Conservation (phyloP, 495 filamentous ascomycete genomes). For the Corynascus novoguineensis region DNA sequence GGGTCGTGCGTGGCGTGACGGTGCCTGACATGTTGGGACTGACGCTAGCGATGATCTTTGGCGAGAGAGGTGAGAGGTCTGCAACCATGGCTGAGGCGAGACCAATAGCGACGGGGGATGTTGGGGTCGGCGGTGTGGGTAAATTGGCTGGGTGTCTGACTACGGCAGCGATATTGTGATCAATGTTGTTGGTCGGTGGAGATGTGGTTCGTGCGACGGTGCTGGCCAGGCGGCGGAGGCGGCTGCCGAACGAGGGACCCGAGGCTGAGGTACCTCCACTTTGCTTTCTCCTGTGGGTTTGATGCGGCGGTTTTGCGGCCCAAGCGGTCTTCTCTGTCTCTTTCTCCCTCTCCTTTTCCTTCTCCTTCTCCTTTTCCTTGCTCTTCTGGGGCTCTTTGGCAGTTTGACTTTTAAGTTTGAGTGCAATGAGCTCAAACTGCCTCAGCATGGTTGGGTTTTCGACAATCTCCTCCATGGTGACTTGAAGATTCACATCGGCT, state of each 20-base stretch:
- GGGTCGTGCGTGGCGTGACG: slow-evolving; percentile 13
- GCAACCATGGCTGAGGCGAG: slow-evolving; percentile 25
- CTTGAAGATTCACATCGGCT: slow-evolving; percentile 20
- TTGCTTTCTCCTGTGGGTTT: slow-evolving; percentile 23
- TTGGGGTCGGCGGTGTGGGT: slow-evolving; percentile 8
- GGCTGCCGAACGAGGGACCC: slow-evolving; percentile 22
- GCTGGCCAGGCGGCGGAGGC: slow-evolving; percentile 30
- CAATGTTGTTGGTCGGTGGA: slow-evolving; percentile 6
- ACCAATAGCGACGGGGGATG: slow-evolving; percentile 21
- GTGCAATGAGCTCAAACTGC: slow-evolving; percentile 44
- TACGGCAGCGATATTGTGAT: not conserved
- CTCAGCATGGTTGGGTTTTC: slow-evolving; percentile 44
- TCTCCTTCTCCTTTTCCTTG: slow-evolving; percentile 18
- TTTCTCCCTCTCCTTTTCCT: slow-evolving; percentile 17
- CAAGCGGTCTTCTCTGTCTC: not conserved
- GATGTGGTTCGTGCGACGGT: slow-evolving; percentile 22
- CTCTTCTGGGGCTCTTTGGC: slow-evolving; percentile 7
- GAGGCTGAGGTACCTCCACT: slow-evolving; percentile 23
- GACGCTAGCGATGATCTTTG: slow-evolving; percentile 9
- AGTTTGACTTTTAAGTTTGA: slow-evolving; percentile 31
- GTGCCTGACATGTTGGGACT: slow-evolving; percentile 9
- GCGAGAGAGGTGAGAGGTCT: slow-evolving; percentile 23
- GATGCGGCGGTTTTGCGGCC: slow-evolving; percentile 9
- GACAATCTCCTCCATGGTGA: slow-evolving; percentile 45
- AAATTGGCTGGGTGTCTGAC: not conserved